Evolutionary conservation across 495 filamentous ascomycete genomes (phyloP).

Genomic region (Penicillium angulare): DNA sequence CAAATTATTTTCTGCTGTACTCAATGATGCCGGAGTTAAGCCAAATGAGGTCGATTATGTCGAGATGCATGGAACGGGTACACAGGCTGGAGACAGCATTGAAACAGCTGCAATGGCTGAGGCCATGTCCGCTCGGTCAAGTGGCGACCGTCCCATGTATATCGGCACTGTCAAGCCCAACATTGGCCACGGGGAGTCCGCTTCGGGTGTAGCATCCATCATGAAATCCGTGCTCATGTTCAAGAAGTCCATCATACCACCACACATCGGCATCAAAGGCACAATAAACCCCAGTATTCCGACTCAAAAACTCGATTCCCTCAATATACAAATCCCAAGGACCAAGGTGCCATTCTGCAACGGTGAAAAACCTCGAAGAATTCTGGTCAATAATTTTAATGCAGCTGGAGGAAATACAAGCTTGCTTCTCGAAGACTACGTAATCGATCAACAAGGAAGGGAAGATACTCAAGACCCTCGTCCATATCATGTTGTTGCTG

Average conservation of each 20-base stretch:
- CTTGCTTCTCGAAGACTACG: too few relatives aligned
- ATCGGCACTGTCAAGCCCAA: conserved; percentile 39
- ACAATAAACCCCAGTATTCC: too few relatives aligned
- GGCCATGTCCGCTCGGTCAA: conserved; percentile 23
- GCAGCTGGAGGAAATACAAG: too few relatives aligned
- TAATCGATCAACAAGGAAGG: too few relatives aligned
- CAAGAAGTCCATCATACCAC: conserved; percentile 1
- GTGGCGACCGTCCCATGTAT: conserved; percentile 13
- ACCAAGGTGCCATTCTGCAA: conserved; percentile 37
- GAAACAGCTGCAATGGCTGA: conserved; percentile 31
- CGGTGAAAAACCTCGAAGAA: too few relatives aligned
- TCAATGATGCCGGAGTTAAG: conserved; percentile 45
- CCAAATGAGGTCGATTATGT: conserved; percentile 51
- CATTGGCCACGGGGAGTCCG: conserved; percentile 41
- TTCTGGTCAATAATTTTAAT: too few relatives aligned
- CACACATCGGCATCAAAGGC: conserved; percentile 32
- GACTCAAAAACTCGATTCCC: too few relatives aligned
- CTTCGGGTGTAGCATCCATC: conserved; percentile 27
- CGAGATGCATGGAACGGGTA: conserved; percentile 51
- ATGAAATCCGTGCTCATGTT: conserved; percentile 9
- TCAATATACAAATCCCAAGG: too few relatives aligned
- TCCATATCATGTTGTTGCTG: too few relatives aligned
- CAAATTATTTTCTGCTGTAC: conserved; percentile 41
- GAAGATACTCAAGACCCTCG: too few relatives aligned
- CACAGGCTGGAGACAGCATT: conserved; percentile 38